Evolutionary conservation across 768 basidiomycete genomes (phyloP), one percentile per base, ranked within the genome.

Genomic region (Russula abietina): DNA sequence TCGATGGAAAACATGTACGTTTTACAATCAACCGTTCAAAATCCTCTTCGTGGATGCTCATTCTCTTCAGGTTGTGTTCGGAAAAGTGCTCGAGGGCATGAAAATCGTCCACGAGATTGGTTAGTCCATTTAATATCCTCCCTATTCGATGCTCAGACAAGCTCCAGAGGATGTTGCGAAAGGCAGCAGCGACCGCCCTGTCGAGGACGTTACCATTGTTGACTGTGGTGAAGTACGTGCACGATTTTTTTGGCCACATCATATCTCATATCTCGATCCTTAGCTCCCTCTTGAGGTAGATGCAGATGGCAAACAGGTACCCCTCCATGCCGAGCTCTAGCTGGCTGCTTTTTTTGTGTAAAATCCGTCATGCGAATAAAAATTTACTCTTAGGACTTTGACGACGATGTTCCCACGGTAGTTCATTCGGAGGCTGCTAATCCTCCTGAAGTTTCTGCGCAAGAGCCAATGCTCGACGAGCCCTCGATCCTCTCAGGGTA

Each of bases 281-380:
- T 26, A 87, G 86, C 75, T 89, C 33, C 85, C 88, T 61, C 58
- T 77, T 39, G 79, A 73, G 51, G 73, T 79, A 55, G 88, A 88
- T 65, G 75, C 75, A 59, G 81, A 88, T 59, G 89, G 86, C 72
- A 87, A 91, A 65, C 80, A 96, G 91, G 92, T 96, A 85, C 95
- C 93, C 76, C 75, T 91, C 70, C 93, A 85, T 72, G 89, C 83
- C 83, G 96, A 98, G 85, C 93, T 98, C 73, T 98, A 83, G 87
- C 62, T 65, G 49, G 67, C 68, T 64, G 43, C 67, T 66, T 68
- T 60, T 60, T 62, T 66, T 65, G 55, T 70, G 59, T 66, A 70
- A 67, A 69, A 60, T 58, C 43, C 45, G 65, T 68, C 67, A 59
- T 67, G 43, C 64, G 68, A 73, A 71, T 69, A 71, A 72, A 73